Conservation (phyloP, 306 rosid species). For the Lotus japonicus region DNA sequence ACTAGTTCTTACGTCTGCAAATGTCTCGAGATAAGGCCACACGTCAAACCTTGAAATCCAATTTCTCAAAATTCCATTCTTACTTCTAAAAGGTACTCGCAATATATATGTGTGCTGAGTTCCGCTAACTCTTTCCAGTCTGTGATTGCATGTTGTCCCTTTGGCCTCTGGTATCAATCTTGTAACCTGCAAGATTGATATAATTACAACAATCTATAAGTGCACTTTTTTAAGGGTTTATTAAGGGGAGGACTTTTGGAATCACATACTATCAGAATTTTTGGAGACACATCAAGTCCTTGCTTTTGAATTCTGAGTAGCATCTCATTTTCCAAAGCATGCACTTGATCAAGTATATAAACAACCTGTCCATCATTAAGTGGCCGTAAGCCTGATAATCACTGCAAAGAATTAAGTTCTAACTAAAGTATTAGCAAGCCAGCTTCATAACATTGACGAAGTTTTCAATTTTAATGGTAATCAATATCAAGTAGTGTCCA, state of each 20-base stretch:
- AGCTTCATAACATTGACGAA: background rate
- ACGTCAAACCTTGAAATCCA: slow-evolving; percentile 84
- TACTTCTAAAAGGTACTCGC: slow-evolving; percentile 66
- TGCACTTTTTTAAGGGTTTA: background rate
- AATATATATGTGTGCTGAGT: slow-evolving; percentile 52
- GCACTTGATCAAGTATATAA: slow-evolving; percentile 80
- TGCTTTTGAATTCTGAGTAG: slow-evolving; percentile 56
- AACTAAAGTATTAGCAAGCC: background rate
- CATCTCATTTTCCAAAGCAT: slow-evolving; percentile 76
- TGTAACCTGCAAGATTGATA: no score
- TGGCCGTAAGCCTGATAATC: background rate
- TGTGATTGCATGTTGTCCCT: slow-evolving; percentile 72
- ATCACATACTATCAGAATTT: slow-evolving; percentile 56
- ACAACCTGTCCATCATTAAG: slow-evolving; percentile 37
- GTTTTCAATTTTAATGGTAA: background rate
- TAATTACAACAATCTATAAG: no score
- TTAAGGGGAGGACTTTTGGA: background rate
- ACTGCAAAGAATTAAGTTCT: background rate
- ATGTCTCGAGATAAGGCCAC: slow-evolving; percentile 77
- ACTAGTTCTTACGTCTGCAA: slow-evolving; percentile 46
- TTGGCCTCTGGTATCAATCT: slow-evolving; percentile 65
- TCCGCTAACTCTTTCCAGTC: slow-evolving; percentile 62
- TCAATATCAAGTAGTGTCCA: background rate
- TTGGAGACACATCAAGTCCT: slow-evolving; percentile 59
- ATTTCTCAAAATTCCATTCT: slow-evolving; percentile 55